phyloP scores from a whole-genome alignment of 2,329 filamentous ascomycete species.

The Cladosporium sphaerospermum region DNA sequence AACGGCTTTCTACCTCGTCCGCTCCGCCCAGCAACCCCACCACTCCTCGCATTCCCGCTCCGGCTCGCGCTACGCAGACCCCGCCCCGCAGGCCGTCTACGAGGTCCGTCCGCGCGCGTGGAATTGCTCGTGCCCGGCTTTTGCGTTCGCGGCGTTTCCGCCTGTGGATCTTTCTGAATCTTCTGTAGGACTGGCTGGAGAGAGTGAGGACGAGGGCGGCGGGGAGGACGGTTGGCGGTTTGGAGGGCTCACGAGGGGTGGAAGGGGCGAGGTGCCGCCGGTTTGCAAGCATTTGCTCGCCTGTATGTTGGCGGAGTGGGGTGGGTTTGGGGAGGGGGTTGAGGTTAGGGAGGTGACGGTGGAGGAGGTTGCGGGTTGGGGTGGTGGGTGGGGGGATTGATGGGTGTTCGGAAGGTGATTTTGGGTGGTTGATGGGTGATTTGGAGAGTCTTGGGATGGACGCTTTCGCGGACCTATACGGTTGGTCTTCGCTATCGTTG shows the following conservation, averaged over 20 bases:
- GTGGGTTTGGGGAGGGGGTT: constrained; percentile 54
- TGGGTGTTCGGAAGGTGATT: too few species aligned
- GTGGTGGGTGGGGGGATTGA: constrained; percentile 40
- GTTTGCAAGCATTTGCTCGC: constrained; percentile 88
- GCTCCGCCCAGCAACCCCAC: constrained; percentile 47
- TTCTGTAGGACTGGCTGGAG: background rate
- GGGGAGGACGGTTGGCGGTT: constrained; percentile 25
- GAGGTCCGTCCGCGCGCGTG: constrained; percentile 68
- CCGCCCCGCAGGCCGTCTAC: constrained; percentile 53
- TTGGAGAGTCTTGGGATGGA: too few species aligned
- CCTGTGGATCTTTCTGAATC: constrained; percentile 14
- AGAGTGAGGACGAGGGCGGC: background rate
- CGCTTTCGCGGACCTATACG: too few species aligned
- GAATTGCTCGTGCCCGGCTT: constrained; percentile 86
- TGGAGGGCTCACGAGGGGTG: constrained; percentile 44
- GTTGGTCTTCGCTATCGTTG: background rate
- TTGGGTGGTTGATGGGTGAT: too few species aligned
- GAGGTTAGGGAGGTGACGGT: constrained; percentile 49
- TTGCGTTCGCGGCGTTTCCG: constrained; percentile 65
- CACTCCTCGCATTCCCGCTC: constrained; percentile 12
- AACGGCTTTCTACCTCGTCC: constrained; percentile 51
- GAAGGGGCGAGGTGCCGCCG: constrained; percentile 33
- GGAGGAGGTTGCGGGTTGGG: constrained; percentile 69
- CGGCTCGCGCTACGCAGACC: background rate
- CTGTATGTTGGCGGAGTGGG: constrained; percentile 66